Conservation (phyloP, 805 yeast genomes). For the Candida bentonensis region DNA sequence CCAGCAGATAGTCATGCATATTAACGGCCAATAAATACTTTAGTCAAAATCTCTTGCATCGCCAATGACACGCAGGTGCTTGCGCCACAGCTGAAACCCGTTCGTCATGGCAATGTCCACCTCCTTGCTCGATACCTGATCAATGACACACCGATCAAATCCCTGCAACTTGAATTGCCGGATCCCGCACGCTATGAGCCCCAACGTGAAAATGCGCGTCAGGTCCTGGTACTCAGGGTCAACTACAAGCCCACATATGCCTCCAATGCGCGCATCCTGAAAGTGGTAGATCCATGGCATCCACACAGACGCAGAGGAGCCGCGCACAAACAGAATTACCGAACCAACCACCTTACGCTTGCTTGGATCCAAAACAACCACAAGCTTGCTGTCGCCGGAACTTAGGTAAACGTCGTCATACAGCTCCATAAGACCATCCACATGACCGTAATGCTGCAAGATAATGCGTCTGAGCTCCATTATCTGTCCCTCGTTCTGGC, state of each 20-base stretch:
- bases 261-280: constrained; percentile 27
- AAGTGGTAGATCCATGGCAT: constrained; percentile 39
- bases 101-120: constrained; percentile 10
- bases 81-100: constrained; percentile 16
- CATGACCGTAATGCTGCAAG: constrained; percentile 13
- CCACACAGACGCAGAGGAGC: constrained; percentile 30
- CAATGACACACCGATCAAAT: constrained; percentile 18
- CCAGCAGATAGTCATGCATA: too few relatives aligned
- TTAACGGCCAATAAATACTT: too few relatives aligned
- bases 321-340: constrained; percentile 26
- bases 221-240: constrained; percentile 38
- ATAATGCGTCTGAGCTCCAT: constrained; percentile 30
- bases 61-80: constrained; percentile 9
- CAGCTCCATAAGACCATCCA: constrained; percentile 13
- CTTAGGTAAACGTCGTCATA: constrained; percentile 12
- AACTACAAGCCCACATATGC: constrained; percentile 37
- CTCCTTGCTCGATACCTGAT: constrained; percentile 13
- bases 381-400: constrained; percentile 28
- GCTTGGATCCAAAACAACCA: constrained; percentile 40
- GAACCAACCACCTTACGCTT: constrained; percentile 38
- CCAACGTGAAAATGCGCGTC: constrained; percentile 39
- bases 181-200: constrained; percentile 43
- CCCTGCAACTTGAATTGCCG: constrained; percentile 29
- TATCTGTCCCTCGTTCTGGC: constrained; percentile 19
- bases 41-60: not conserved